These are phyloP conservation scores for Ramaria sp. DNA, from an alignment of 768 basidiomycete species.

Conservation along the genomic window DNA sequence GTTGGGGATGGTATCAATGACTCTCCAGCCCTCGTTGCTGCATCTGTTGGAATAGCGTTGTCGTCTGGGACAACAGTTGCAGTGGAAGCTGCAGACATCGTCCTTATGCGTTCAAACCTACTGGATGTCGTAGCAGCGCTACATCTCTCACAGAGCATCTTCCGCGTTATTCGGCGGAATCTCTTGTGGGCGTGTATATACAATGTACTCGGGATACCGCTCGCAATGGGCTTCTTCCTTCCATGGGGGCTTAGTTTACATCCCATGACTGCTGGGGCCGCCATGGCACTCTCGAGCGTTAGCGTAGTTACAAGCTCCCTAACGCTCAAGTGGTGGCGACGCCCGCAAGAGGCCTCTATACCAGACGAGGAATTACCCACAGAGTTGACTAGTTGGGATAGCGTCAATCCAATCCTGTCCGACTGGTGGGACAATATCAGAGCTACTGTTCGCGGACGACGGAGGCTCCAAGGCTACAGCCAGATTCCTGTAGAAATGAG, in stretches of 20 bases:
- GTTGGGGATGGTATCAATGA: constrained; percentile 99
- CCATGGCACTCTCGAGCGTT: constrained; percentile 97
- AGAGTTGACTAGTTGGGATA: constrained; percentile 28
- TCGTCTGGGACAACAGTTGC: constrained; percentile 96
- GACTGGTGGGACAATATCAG: constrained; percentile 34
- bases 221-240: constrained; percentile 95
- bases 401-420: constrained; percentile 30
- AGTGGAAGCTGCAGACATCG: constrained; percentile 95
- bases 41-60: constrained; percentile 92
- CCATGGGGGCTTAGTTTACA: constrained; percentile 89
- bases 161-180: constrained; percentile 83
- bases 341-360: constrained; percentile 62
- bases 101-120: constrained; percentile 94
- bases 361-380: constrained; percentile 36
- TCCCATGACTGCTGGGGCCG: constrained; percentile 97
- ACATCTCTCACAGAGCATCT: constrained; percentile 80
- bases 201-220: constrained; percentile 86
- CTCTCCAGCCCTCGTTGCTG: constrained; percentile 91
- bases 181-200: constrained; percentile 95
- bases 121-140: constrained; percentile 96
- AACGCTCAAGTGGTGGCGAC: constrained; percentile 74
- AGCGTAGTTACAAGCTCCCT: constrained; percentile 89
- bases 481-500: constrained; percentile 63
- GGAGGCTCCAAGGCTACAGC: constrained; percentile 44
- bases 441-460: constrained; percentile 27